Conservation (phyloP, 2,329 filamentous ascomycete species). For the Diaporthe vaccinii region DNA sequence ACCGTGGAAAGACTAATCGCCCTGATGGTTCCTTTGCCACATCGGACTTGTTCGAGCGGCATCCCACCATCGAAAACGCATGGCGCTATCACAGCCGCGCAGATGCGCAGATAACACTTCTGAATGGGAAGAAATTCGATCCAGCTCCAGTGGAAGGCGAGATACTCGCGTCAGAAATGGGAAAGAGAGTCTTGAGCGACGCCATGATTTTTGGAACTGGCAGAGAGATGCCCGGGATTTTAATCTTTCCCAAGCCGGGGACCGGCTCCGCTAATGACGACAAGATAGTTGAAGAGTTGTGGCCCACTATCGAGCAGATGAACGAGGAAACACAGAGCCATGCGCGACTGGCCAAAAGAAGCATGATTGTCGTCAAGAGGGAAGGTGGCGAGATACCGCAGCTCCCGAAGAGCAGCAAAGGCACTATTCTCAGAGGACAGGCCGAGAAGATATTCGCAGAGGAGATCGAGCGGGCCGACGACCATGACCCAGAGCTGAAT, state of each 20-base stretch:
- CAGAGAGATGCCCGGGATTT: slow-evolving; percentile 65
- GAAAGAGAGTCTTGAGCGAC: slow-evolving; percentile 60
- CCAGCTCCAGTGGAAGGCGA: slow-evolving; percentile 71
- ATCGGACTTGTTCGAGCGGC: slow-evolving; percentile 71
- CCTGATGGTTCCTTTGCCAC: slow-evolving; percentile 73
- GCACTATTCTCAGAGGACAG: slow-evolving; percentile 66
- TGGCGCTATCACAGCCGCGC: slow-evolving; percentile 74
- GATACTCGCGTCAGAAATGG: slow-evolving; percentile 55
- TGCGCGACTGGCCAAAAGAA: slow-evolving; percentile 61
- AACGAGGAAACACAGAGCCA: slow-evolving; percentile 65
- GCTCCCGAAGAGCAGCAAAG: slow-evolving; percentile 74
- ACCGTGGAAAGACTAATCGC: slow-evolving; percentile 70
- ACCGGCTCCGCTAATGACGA: slow-evolving; percentile 46
- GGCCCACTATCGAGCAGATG: slow-evolving; percentile 58
- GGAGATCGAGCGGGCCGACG: slow-evolving; percentile 62
- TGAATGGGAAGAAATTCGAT: slow-evolving; percentile 79
- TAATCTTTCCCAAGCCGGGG: slow-evolving; percentile 62
- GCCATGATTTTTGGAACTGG: slow-evolving; percentile 74
- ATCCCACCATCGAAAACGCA: slow-evolving; percentile 63
- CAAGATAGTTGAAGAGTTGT: slow-evolving; percentile 57
- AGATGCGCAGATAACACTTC: slow-evolving; percentile 72
- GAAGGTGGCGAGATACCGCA: slow-evolving; percentile 44
- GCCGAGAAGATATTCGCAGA: slow-evolving; percentile 64
- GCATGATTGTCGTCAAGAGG: slow-evolving; percentile 62
- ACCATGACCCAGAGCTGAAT: slow-evolving; percentile 35